Evolutionary conservation across 495 filamentous ascomycete genomes (phyloP).

Genomic region (Penicillium verhagenii): DNA sequence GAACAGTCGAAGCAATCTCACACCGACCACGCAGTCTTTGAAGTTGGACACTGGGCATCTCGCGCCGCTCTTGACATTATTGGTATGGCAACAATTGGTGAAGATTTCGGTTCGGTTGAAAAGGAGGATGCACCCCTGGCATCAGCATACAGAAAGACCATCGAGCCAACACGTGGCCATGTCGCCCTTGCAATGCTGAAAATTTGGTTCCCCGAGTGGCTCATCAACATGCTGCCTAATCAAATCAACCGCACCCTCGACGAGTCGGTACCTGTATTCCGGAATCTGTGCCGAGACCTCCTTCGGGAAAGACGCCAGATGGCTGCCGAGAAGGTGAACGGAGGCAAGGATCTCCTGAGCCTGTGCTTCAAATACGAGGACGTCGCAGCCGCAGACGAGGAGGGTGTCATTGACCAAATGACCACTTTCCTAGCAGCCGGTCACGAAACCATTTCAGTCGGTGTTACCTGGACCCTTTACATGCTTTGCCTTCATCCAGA

Average conservation of each 20-base stretch:
- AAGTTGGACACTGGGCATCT: slow-evolving; percentile 1
- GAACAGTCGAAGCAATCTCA: not conserved
- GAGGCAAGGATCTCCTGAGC: not conserved
- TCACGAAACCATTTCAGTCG: not conserved
- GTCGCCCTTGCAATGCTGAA: not conserved
- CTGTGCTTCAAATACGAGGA: not conserved
- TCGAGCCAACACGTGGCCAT: not conserved
- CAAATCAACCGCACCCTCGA: not conserved
- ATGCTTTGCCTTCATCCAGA: not conserved
- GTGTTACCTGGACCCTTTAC: not conserved
- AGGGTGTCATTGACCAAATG: not conserved
- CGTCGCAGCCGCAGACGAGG: not conserved
- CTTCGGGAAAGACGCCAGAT: not conserved
- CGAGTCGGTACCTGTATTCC: not conserved
- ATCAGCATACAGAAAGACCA: not conserved
- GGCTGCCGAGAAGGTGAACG: not conserved
- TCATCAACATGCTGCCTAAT: not conserved
- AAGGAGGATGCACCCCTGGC: not conserved
- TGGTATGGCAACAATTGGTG: not conserved
- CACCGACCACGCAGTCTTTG: not conserved
- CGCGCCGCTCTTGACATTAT: not conserved
- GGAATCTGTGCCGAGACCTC: not conserved
- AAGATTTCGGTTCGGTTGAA: not conserved
- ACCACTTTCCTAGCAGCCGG: not conserved
- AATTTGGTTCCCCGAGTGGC: not conserved